Evolutionary conservation across 345 rosid genomes (phyloP).

Genomic region (Lumnitzera racemosa): DNA sequence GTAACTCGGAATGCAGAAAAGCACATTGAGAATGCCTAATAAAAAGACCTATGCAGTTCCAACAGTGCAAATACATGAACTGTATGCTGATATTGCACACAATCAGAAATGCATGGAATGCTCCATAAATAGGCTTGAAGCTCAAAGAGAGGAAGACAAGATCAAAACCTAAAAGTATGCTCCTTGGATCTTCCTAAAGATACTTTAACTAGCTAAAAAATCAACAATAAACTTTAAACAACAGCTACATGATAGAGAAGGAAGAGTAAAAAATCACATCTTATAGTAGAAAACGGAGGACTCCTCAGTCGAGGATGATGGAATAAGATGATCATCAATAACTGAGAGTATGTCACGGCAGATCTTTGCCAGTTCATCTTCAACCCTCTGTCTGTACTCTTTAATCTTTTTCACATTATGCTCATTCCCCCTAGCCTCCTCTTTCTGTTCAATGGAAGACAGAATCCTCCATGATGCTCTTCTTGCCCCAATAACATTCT

Average conservation of each 20-base stretch:
- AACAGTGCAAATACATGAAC: no score
- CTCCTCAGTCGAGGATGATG: constrained; percentile 63
- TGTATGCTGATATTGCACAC: no score
- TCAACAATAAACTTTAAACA: no score
- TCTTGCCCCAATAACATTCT: constrained; percentile 81
- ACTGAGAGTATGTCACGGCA: constrained; percentile 59
- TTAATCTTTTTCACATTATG: constrained; percentile 61
- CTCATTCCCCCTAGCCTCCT: constrained; percentile 67
- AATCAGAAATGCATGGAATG: no score
- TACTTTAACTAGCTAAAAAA: no score
- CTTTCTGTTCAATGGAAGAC: constrained; percentile 81
- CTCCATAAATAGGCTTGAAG: no score
- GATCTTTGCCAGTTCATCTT: constrained; percentile 67
- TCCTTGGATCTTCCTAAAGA: no score
- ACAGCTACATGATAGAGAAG: background rate
- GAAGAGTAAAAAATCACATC: constrained; percentile 31
- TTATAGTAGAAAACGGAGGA: constrained; percentile 78
- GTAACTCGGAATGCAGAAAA: no score
- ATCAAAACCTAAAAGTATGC: no score
- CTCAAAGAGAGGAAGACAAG: no score
- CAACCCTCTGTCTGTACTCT: constrained; percentile 58
- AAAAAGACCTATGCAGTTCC: no score
- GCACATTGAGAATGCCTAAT: no score
- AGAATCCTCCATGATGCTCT: constrained; percentile 70
- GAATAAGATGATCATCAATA: constrained; percentile 57